Base-by-base conservation (phyloP, 2,329 filamentous ascomycete genomes). In the Sarocladium brachiariae region DNA sequence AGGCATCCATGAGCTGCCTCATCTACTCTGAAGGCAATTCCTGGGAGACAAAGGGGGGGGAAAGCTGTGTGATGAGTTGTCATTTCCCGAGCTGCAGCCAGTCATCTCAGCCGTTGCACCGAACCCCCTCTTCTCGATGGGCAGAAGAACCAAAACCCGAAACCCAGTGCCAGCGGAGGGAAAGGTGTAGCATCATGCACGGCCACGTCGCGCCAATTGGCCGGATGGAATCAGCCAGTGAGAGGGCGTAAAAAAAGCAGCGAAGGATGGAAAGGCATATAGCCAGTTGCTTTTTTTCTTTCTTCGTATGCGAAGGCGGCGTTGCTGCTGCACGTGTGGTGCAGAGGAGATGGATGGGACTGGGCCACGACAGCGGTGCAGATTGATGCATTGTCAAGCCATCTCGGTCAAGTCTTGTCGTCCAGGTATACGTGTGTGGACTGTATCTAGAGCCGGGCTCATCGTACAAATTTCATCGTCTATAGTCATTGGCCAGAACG, bases 201-300 rank as follows among this genome's bases (percentile, higher is more conserved):
- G 43, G 43, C 43, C 43, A 47, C 43, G 43, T 47, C 27, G 43
- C 27, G 43, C 43, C 43, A 31, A 47, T 47, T 47, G 43, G 43
- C 39, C 33, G 43, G 43, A 33, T 33, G 43, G 13, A 9, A 9
- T 13, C n/a, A 33, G 27, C 43, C 43, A 47, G 43, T 47, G 43
- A 47, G 39, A 23, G 23, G 14, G 23, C 39, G n/a, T 23, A 27
- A 19, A 43, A 47, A 21, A 19, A 14, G 25, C 19, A 14, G 18
- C 9, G 39, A 14, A 33, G 14, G 33, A 31, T 11, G 19, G 8
- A 47, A 19, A 23, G n/a, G 27, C 4, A 47, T 18, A 19, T 33
- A 21, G 43, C 43, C 43, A 47, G 33, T 47, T 47, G 10, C 16
- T 9, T 33, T 19, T 43, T 43, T 7, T 25, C n/a, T 21, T 43